These are phyloP conservation scores for Eucalyptus marginata DNA, from an alignment of 345 rosid species.

Conservation along the genomic window DNA sequence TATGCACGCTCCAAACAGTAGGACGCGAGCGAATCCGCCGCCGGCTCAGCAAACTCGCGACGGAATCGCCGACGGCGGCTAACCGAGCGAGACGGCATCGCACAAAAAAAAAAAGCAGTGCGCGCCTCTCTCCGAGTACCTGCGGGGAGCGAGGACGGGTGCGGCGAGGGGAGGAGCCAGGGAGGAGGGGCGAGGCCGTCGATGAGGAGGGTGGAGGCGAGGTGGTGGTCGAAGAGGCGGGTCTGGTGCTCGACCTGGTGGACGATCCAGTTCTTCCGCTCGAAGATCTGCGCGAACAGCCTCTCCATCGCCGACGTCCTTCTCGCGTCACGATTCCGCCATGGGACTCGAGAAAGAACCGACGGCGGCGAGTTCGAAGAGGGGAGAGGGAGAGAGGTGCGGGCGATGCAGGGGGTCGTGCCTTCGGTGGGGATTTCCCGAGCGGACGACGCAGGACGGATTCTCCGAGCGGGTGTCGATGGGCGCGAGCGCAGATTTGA, in stretches of 20 bases:
- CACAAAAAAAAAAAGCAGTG: fast-evolving
- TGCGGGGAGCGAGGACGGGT: not conserved
- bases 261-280: constrained; percentile 48
- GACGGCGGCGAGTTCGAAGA: not conserved
- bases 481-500: not conserved
- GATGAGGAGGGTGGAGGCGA: constrained; percentile 61
- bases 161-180: constrained; percentile 31
- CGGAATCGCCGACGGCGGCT: not conserved
- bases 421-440: not conserved
- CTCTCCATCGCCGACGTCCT: constrained; percentile 32
- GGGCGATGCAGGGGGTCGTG: not conserved
- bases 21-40: not conserved
- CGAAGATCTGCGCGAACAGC: constrained; percentile 55
- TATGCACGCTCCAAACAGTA: not conserved
- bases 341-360: not conserved
- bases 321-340: not conserved
- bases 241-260: constrained; percentile 50
- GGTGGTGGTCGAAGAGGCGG: constrained; percentile 50
- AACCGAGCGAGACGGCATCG: not conserved
- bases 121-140: not conserved
- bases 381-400: not conserved
- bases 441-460: not conserved
- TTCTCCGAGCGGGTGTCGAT: not conserved
- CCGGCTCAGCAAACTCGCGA: too few relatives aligned
- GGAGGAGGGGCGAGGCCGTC: constrained; percentile 65